These are phyloP conservation scores for Ogataea ganodermae DNA, from an alignment of 805 yeast genomes.

Conservation along the genomic window DNA sequence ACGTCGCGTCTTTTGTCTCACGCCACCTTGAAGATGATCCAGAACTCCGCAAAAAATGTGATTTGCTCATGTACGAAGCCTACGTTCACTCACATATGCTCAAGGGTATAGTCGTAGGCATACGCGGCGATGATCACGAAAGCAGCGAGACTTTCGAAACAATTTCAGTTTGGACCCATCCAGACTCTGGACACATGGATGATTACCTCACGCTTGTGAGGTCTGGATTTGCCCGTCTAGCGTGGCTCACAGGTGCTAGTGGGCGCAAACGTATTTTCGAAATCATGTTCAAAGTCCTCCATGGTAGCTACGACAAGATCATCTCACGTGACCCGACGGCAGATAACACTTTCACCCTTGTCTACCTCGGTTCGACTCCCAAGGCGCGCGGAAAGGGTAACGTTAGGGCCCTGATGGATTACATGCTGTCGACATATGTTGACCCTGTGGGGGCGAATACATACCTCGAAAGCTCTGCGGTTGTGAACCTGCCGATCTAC, in stretches of 20 bases:
- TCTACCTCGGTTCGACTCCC: constrained; percentile 39
- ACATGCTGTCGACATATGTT: constrained; percentile 47
- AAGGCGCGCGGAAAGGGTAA: constrained; percentile 60
- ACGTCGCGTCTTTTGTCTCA: constrained; percentile 35
- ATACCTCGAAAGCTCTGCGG: constrained; percentile 52
- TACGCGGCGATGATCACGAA: constrained; percentile 45
- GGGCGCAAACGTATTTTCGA: constrained; percentile 52
- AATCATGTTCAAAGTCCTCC: constrained; percentile 53
- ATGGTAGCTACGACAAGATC: constrained; percentile 48
- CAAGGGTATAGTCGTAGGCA: constrained; percentile 51
- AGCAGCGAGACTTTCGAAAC: constrained; percentile 45
- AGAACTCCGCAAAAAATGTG: constrained; percentile 34
- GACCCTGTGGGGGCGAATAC: constrained; percentile 43
- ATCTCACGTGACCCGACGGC: constrained; percentile 40
- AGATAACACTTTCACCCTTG: constrained; percentile 35
- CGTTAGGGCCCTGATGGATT: constrained; percentile 49
- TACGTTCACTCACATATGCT: constrained; percentile 52
- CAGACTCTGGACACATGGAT: constrained; percentile 46
- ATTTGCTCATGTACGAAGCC: constrained; percentile 48
- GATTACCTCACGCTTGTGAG: constrained; percentile 49
- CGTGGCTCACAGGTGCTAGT: constrained; percentile 48
- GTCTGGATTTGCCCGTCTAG: constrained; percentile 54
- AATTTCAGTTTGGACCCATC: constrained; percentile 55
- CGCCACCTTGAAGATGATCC: constrained; percentile 38
- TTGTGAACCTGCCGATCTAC: constrained; percentile 52